Conservation (phyloP, 768 basidiomycete genomes). For the Amylocystis lapponica region DNA sequence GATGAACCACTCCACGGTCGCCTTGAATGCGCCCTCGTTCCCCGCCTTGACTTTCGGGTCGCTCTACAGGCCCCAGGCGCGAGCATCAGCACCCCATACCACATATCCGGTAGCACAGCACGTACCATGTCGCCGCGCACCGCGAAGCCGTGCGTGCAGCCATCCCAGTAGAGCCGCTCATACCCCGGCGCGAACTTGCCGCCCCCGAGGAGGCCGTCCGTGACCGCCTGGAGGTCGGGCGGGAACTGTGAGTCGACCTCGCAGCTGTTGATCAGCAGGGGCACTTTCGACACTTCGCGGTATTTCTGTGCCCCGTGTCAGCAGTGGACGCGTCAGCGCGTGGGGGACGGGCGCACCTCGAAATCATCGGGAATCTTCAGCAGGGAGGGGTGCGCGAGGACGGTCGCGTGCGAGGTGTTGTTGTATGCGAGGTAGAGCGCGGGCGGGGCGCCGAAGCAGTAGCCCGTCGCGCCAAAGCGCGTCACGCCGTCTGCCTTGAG, state of each 20-base stretch:
- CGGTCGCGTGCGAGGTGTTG: slow-evolving; percentile 33
- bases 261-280: slow-evolving; percentile 39
- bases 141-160: slow-evolving; percentile 30
- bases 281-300: slow-evolving; percentile 27
- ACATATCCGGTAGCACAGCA: slow-evolving; percentile 19
- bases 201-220: slow-evolving; percentile 35
- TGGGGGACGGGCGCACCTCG: slow-evolving; percentile 20
- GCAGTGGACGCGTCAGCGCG: background rate
- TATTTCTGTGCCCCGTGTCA: slow-evolving; percentile 26
- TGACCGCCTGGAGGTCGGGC: slow-evolving; percentile 24
- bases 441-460: slow-evolving; percentile 42
- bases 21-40: slow-evolving; percentile 59
- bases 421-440: slow-evolving; percentile 42
- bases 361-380: slow-evolving; percentile 33
- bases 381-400: slow-evolving; percentile 42
- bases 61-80: slow-evolving; percentile 11
- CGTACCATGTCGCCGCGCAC: slow-evolving; percentile 36
- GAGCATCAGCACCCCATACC: background rate
- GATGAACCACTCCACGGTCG: slow-evolving; percentile 47
- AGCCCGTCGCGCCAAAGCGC: slow-evolving; percentile 34
- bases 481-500: slow-evolving; percentile 35
- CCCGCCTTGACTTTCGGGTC: slow-evolving; percentile 49
- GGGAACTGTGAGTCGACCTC: slow-evolving; percentile 30
- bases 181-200: slow-evolving; percentile 36
- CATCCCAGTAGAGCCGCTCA: slow-evolving; percentile 26